Base-by-base conservation (phyloP, 768 basidiomycete species). In the Myochromella boudieri region DNA sequence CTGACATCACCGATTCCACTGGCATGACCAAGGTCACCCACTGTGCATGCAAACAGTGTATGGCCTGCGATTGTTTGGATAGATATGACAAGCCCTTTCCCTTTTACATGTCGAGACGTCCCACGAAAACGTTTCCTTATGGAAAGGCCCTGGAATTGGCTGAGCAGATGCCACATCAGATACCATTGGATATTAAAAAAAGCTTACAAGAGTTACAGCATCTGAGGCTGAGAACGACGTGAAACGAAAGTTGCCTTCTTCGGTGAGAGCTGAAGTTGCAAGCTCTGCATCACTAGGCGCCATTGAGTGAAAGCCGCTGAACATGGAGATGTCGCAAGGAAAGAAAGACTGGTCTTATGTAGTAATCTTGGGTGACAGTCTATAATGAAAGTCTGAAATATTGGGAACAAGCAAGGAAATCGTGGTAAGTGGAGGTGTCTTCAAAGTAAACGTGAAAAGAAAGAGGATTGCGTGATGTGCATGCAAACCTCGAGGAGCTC, bases 91-190 rank as follows among this genome's bases (percentile, higher is more conserved):
- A 90, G 77, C 25, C 91, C 91, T 62, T 87, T 87, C 24, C 88
- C 88, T 60, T 84, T 87, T 15, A 71, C 67, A 61, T 90, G 85
- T 17, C 88, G 76, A 31, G 79, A 75, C 22, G 83, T 80, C 20
- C 78, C 77, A 46, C 89, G 80, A 55, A 92, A 92, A n/a, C 90
- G 78, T 64, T 92, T 92, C 52, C 90, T 80, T 40, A 92, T 65
- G 2, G 87, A 90, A 42, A 91, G 77, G 6, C 84, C 83, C 74
- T 77, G 44, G 26, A 18, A 42, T 39, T 18, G 14, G 24, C 22
- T 46, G 21, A 31, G 29, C 33, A 4, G 44, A 37, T 41, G 20
- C 29, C 36, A 20, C 22, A 10, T 14, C 26, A 39, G 45, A 49
- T 29, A 44, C 38, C 12, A 11, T 49, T 32, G 24, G 21, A 21